phyloP scores from a whole-genome alignment of 73 alveolate species.

The Paramecium bursaria region DNA sequence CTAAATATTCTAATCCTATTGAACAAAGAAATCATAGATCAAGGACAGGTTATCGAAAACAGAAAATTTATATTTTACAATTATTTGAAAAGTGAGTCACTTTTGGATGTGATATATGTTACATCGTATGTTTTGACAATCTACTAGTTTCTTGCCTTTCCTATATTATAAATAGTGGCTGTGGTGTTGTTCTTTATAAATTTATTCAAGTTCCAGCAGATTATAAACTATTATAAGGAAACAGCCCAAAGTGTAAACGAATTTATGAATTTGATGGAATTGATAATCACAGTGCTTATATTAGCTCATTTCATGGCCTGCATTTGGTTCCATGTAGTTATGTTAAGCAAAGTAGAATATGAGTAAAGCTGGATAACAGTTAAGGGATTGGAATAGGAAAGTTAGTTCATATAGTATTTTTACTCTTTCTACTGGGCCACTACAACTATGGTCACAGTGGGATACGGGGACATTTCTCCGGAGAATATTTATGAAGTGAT shows the following conservation, averaged over 20 bases:
- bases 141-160: too few species aligned
- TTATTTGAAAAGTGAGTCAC: too few species aligned
- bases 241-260: too few species aligned
- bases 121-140: too few species aligned
- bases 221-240: too few species aligned
- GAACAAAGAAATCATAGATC: slow-evolving; percentile 12
- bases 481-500: slow-evolving; percentile 59
- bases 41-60: slow-evolving; percentile 16
- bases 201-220: too few species aligned
- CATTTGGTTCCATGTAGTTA: slow-evolving; percentile 34
- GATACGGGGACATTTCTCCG: slow-evolving; percentile 67
- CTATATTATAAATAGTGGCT: too few species aligned
- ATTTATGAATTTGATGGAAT: neutral
- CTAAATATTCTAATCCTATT: neutral
- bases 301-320: slow-evolving; percentile 59
- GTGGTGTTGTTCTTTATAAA: too few species aligned
- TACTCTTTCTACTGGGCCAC: slow-evolving; percentile 68
- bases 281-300: neutral
- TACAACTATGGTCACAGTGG: slow-evolving; percentile 69
- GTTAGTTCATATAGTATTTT: slow-evolving; percentile 20
- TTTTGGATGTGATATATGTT: too few species aligned
- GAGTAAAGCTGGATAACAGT: slow-evolving; percentile 21
- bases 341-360: neutral
- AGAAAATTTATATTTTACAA: too few species aligned
- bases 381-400: too few species aligned